phyloP scores from a whole-genome alignment of 441 rosid species.

The Aleurites moluccanus region DNA sequence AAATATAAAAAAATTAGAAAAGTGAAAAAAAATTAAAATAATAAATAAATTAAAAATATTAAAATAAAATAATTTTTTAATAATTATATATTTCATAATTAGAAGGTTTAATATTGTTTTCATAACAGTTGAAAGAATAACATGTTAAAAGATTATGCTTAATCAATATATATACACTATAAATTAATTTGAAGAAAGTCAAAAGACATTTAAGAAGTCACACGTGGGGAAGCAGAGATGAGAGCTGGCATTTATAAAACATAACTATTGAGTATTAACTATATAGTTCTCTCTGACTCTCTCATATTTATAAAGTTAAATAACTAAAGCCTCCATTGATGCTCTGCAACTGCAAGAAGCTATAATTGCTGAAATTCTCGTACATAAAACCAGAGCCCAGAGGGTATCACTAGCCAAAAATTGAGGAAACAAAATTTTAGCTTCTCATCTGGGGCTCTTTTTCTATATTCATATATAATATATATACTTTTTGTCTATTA shows the following conservation, averaged over 20 bases:
- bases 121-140: too few species aligned
- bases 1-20: too few species aligned
- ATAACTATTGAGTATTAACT: neutral
- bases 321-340: slow-evolving; percentile 8
- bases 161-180: neutral
- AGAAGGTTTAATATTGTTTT: too few species aligned
- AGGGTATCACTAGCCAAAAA: too few species aligned
- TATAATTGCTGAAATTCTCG: slow-evolving; percentile 19
- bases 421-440: slow-evolving; percentile 10
- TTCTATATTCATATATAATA: neutral
- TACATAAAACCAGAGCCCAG: slow-evolving; percentile 2
- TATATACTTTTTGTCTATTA: slow-evolving; percentile 12
- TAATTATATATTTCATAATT: too few species aligned
- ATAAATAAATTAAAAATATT: too few species aligned
- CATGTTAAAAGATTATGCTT: too few species aligned
- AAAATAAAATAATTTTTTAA: too few species aligned
- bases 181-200: slow-evolving; percentile 30
- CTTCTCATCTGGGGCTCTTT: slow-evolving; percentile 22
- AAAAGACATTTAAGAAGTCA: slow-evolving; percentile 42
- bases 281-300: slow-evolving; percentile 7
- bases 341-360: neutral
- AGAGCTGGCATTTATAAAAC: slow-evolving; percentile 39
- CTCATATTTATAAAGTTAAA: neutral
- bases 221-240: slow-evolving; percentile 60
- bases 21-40: too few species aligned